phyloP scores from a whole-genome alignment of 202 grass and related monocot species.

The Carex sylvatica region DNA sequence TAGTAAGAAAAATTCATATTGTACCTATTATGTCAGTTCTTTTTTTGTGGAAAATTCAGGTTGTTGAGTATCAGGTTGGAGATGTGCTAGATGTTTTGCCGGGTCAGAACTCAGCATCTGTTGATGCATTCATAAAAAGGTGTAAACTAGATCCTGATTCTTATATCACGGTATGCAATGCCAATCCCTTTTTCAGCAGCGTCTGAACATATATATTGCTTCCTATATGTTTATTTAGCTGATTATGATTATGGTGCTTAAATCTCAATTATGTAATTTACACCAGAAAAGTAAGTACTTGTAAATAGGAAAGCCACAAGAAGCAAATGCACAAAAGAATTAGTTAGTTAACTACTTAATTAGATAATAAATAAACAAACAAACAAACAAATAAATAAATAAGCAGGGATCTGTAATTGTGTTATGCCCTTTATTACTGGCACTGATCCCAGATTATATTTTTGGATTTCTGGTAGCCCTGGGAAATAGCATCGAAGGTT shows the following conservation, averaged over 20 bases:
- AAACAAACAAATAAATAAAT: background rate
- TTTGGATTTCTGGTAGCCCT: background rate
- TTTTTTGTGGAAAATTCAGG: constrained; percentile 34
- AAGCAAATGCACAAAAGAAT: background rate
- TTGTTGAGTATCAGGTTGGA: constrained; percentile 69
- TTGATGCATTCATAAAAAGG: constrained; percentile 75
- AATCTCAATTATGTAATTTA: background rate
- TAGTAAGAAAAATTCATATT: background rate
- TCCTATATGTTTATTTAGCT: background rate
- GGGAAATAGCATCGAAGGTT: background rate
- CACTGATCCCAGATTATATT: background rate
- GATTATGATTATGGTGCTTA: background rate
- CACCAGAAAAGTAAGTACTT: background rate
- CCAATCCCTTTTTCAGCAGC: constrained; percentile 13
- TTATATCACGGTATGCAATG: constrained; percentile 69
- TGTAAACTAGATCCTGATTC: constrained; percentile 79
- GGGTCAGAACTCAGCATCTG: constrained; percentile 59
- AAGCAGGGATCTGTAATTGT: background rate
- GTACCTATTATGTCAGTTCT: background rate
- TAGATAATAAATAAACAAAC: background rate
- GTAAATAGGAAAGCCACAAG: background rate
- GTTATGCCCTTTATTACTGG: background rate
- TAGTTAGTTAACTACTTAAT: background rate
- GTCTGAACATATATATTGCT: background rate
- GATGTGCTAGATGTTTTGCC: constrained; percentile 76